Evolutionary conservation across 2,329 filamentous ascomycete species (phyloP), one percentile per base, ranked within the genome.

Genomic region (Mariannaea sp.): DNA sequence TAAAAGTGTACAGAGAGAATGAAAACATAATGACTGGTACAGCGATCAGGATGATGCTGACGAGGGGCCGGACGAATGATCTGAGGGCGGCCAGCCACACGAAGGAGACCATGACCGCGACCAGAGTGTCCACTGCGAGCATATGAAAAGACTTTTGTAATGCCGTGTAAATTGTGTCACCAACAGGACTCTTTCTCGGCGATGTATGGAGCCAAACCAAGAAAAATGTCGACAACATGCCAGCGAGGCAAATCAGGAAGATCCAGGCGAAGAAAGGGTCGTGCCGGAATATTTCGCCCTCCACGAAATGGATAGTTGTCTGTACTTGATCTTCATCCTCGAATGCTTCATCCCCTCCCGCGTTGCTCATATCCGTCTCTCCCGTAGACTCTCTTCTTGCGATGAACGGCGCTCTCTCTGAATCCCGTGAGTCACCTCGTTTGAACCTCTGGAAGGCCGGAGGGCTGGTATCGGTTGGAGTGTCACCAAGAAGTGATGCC

Each of bases 111-210:
- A 95, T 77, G 32, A 97, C 78, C 1, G 94, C 89, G n/a, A 97
- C 87, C 14, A 97, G 71, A 1, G 94, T 97, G 73, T 97, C 95
- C 46, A 94, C 85, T 2, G 90, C 89, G 35, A 99, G 84, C 60
- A 97, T 87, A 67, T 94, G 87, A 66, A 95, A 94, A 1, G 92
- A 97, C 44, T 86, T 85, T 63, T 89, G 87, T 29, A 99, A 76
- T 4, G 90, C 92, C 12, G 89, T 91, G 72, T 99, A 99, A 53
- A 99, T 91, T 1, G 93, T 97, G 71, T 99, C 94, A 12, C 92
- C 93, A 51, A 95, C 82, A 1, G 88, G 87, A 55, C 82, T 81
- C 67, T 89, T 89, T 49, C 80, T 79, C 1, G 86, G 77, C 14
- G 89, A 85, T 2, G 93, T 97, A 68, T 97, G 91, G 33, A 99